phyloP scores from a whole-genome alignment of 768 basidiomycete genomes.

The Cystofilobasidium ferigula region DNA sequence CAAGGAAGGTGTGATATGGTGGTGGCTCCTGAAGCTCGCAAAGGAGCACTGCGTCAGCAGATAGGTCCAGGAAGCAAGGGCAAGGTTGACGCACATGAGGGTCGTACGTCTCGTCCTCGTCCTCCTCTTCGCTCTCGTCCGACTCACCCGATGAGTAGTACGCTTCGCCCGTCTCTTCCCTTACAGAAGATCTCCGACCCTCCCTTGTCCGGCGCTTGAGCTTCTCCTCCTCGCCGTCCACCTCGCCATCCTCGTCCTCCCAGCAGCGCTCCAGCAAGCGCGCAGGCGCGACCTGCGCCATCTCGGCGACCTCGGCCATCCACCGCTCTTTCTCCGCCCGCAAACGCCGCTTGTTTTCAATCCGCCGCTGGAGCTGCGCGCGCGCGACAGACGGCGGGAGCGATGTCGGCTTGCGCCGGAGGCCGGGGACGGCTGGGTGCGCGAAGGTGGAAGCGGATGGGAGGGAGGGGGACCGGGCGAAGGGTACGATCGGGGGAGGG shows the following conservation, averaged over 20 bases:
- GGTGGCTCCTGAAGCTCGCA: slow-evolving; percentile 32
- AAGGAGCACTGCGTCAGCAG: neutral
- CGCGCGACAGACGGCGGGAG: slow-evolving; percentile 18
- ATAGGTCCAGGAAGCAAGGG: neutral
- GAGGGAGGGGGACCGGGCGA: no score
- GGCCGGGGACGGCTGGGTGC: neutral
- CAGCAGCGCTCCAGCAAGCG: slow-evolving; percentile 1
- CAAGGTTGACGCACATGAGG: neutral
- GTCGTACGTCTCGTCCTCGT: slow-evolving; percentile 40
- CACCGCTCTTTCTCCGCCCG: slow-evolving; percentile 23
- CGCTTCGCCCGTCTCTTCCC: slow-evolving; percentile 56
- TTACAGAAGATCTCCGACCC: slow-evolving; percentile 30
- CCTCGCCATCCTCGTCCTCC: slow-evolving; percentile 14
- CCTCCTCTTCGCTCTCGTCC: slow-evolving; percentile 44
- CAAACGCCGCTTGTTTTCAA: slow-evolving; percentile 5
- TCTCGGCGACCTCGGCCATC: slow-evolving; percentile 10
- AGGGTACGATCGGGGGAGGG: neutral
- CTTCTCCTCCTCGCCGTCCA: slow-evolving; percentile 13
- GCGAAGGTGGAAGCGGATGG: slow-evolving; percentile 6
- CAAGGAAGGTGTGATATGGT: slow-evolving; percentile 81
- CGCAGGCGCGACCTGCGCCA: neutral
- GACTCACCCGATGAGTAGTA: slow-evolving; percentile 43
- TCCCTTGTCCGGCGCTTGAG: slow-evolving; percentile 1
- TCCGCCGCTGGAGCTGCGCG: slow-evolving; percentile 12
- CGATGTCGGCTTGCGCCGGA: neutral